Evolutionary conservation across 2,329 filamentous ascomycete species (phyloP).

Genomic region (Fusarium phyllophilum): DNA sequence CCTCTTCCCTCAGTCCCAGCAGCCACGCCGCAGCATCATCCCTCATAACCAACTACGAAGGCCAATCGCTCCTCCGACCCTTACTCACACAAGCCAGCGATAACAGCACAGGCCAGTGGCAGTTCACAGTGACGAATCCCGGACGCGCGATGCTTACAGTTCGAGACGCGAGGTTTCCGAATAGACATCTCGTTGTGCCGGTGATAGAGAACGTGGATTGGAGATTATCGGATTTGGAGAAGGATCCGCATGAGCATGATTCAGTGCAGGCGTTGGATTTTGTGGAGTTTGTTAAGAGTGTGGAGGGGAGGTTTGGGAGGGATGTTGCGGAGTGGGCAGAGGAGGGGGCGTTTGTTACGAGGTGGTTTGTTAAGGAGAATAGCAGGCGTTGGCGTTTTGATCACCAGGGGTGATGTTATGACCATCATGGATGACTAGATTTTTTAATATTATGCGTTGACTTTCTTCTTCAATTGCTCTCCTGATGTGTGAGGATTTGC

Average conservation of each 20-base stretch:
- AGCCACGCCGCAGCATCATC: slow-evolving; percentile 36
- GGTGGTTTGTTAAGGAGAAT: slow-evolving; percentile 52
- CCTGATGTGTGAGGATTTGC: background rate
- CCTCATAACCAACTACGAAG: slow-evolving; percentile 47
- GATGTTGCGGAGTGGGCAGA: slow-evolving; percentile 48
- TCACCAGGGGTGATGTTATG: slow-evolving; percentile 23
- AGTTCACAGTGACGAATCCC: slow-evolving; percentile 49
- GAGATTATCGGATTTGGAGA: slow-evolving; percentile 44
- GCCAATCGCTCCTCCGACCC: slow-evolving; percentile 46
- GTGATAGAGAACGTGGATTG: slow-evolving; percentile 48
- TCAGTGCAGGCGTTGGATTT: slow-evolving; percentile 43
- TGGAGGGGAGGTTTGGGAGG: slow-evolving; percentile 41
- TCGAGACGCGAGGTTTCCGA: slow-evolving; percentile 45
- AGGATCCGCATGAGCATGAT: slow-evolving; percentile 44
- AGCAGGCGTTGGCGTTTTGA: slow-evolving; percentile 48
- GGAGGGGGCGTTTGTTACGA: slow-evolving; percentile 46
- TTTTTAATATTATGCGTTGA: slow-evolving; percentile 19
- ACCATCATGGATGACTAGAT: slow-evolving; percentile 1
- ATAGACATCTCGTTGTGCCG: slow-evolving; percentile 47
- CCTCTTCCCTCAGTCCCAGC: slow-evolving; percentile 40
- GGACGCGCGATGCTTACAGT: slow-evolving; percentile 49
- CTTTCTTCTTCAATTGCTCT: background rate
- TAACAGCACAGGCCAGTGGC: slow-evolving; percentile 45
- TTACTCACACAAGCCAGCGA: slow-evolving; percentile 12
- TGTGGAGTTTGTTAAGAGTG: slow-evolving; percentile 33